Conservation (phyloP, 2,329 filamentous ascomycete genomes). For the Colletotrichum sojae region DNA sequence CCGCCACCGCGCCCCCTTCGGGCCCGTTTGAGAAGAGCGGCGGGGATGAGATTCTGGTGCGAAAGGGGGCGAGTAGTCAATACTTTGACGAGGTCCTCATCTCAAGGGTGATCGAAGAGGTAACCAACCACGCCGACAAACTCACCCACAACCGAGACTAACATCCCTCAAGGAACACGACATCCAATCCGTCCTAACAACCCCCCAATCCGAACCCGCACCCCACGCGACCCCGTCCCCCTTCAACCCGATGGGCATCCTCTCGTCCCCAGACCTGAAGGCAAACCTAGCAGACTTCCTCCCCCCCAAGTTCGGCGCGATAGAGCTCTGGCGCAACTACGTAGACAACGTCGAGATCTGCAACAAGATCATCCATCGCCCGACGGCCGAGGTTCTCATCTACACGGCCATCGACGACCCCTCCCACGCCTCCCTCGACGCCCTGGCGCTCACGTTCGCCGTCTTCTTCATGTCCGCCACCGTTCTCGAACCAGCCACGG, state of each 20-base stretch:
- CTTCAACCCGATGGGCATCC: slow-evolving; percentile 51
- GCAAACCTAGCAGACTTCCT: slow-evolving; percentile 42
- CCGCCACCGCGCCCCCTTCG: not conserved
- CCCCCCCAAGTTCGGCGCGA: slow-evolving; percentile 45
- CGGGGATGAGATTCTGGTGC: slow-evolving; percentile 47
- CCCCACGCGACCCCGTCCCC: slow-evolving; percentile 40
- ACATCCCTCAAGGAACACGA: slow-evolving; percentile 39
- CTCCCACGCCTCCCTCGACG: slow-evolving; percentile 44
- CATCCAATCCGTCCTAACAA: slow-evolving; percentile 43
- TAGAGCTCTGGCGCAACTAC: slow-evolving; percentile 50
- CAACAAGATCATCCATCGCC: slow-evolving; percentile 48
- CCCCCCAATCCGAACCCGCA: slow-evolving; percentile 23
- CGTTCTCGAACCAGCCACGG: slow-evolving; percentile 57
- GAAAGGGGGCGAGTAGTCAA: slow-evolving; percentile 51
- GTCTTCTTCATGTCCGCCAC: slow-evolving; percentile 65
- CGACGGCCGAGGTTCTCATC: slow-evolving; percentile 49
- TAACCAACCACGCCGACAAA: slow-evolving; percentile 1
- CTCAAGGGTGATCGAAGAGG: slow-evolving; percentile 53
- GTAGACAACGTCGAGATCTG: slow-evolving; percentile 48
- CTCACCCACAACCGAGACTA: not conserved
- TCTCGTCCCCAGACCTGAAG: slow-evolving; percentile 46
- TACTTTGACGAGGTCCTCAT: slow-evolving; percentile 56
- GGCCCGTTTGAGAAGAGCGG: slow-evolving; percentile 2
- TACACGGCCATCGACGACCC: slow-evolving; percentile 52
- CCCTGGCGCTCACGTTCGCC: slow-evolving; percentile 57